phyloP scores from a whole-genome alignment of 2,329 filamentous ascomycete genomes.

The Monilinia aucupariae region DNA sequence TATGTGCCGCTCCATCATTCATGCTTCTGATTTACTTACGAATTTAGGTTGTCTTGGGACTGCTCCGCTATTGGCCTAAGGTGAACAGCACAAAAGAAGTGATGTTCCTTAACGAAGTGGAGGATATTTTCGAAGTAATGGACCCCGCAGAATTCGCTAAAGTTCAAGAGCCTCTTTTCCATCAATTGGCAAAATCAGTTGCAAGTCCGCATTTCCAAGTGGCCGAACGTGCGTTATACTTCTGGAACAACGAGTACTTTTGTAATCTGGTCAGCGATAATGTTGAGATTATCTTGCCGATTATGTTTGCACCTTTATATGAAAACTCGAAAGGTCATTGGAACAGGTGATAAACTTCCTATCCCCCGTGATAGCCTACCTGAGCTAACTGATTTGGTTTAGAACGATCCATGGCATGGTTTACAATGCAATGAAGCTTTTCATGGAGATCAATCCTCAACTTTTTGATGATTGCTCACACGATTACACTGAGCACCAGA shows the following conservation, averaged over 20 bases:
- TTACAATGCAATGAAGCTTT: conserved; percentile 99
- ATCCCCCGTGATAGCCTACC: conserved; percentile 10
- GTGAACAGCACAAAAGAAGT: conserved; percentile 99
- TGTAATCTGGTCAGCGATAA: conserved; percentile 99
- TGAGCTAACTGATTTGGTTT: conserved; percentile 34
- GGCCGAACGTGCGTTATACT: conserved; percentile 92
- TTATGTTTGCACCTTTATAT: conserved; percentile 98
- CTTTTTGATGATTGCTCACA: conserved; percentile 98
- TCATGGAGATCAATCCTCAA: conserved; percentile 99
- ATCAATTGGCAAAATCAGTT: conserved; percentile 94
- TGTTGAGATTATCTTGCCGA: conserved; percentile 94
- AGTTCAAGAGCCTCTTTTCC: conserved; percentile 95
- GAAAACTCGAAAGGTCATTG: conserved; percentile 99
- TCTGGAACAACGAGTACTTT: conserved; percentile 99
- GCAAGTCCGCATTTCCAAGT: conserved; percentile 99
- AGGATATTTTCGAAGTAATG: conserved; percentile 99
- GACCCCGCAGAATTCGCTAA: conserved; percentile 97
- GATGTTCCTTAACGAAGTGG: conserved; percentile 98
- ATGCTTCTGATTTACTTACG: conserved; percentile 17
- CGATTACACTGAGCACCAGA: conserved; percentile 95
- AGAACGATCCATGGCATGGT: conserved; percentile 99
- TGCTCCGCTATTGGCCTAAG: conserved; percentile 97
- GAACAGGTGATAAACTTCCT: conserved; percentile 60
- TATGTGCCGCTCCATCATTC: conserved; percentile 39
- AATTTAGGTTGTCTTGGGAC: conserved; percentile 76